Conservation (phyloP, 78 protist species). For the Isochrysis galbana region DNA sequence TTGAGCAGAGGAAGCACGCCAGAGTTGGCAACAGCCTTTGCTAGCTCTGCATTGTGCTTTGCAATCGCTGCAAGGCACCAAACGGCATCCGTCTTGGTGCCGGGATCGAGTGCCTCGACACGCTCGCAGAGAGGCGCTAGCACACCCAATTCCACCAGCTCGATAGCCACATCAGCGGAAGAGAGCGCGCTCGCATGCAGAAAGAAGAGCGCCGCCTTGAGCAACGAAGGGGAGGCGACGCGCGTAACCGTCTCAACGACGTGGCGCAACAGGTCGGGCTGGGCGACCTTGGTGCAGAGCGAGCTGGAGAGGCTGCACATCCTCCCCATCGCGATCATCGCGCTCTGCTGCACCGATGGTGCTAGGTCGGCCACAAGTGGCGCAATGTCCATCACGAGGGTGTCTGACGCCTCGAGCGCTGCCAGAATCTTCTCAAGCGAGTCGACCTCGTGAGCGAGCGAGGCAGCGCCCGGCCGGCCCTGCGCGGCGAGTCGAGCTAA, state of each 20-base stretch:
- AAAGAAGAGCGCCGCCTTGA: neutral
- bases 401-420: neutral
- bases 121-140: neutral
- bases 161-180: neutral
- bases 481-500: neutral
- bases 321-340: neutral
- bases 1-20: neutral
- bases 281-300: neutral
- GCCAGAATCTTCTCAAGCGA: neutral
- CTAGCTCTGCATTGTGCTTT: neutral
- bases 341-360: neutral
- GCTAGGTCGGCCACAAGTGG: neutral
- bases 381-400: neutral
- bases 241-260: neutral
- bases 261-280: neutral
- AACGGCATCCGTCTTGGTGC: neutral
- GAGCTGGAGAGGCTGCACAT: neutral
- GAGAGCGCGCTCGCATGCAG: neutral
- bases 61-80: neutral
- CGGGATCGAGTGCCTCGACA: neutral
- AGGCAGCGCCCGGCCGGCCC: neutral
- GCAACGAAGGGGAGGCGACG: neutral
- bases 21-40: neutral
- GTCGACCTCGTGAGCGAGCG: neutral
- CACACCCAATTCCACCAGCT: neutral